Evolutionary conservation across 495 filamentous ascomycete genomes (phyloP), one percentile per base, ranked within the genome.

Genomic region (Melanomma pulvis-pyrius): DNA sequence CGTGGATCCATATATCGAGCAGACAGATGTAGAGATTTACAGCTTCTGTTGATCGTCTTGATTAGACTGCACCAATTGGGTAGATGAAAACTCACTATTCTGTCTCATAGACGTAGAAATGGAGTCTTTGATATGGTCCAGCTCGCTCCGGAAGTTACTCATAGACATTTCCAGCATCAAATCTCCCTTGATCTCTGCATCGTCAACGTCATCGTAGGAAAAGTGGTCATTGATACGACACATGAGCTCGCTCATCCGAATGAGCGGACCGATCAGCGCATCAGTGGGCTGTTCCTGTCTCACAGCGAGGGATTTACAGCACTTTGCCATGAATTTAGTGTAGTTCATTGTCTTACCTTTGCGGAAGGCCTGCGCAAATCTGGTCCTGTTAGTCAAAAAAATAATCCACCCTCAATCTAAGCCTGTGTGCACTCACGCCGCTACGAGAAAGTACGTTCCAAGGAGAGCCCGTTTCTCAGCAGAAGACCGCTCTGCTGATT

Each of bases 171-270:
- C 50, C 8, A 67, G 50, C n/a, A 61, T 48, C 39, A 47, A 34
- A 8, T 67, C 49, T 22, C 64, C 64, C 11, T 24, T 46, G 15
- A 61, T 41, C 3, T 67, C 64, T 36, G 64, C 57, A 17, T 61
- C 36, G 1, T 61, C 57, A 21, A 67, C 54, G 34, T 67, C 64
- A 21, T 67, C 51, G 25, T 61, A 67, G 2, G 64, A 67, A 24
- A 61, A 67, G 51, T 61, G 56, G 17, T 67, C 64, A n/a, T 57
- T 61, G 19, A 61, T 19, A 24, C 58, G 64, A 21, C 50, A 61
- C n/a, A 50, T 50, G 1, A 67, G 22, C 13, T 61, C 58, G 29
- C 64, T 61, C 19, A 56, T 11, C 21, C 44, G 30, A 11, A 67
- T 36, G 28, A 67, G 32, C 8, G 64, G 64, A 2, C 36, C 6